Evolutionary conservation across 192 early-diverging fungal species (phyloP), one percentile per base, ranked within the genome.

Genomic region (Backusella tarrabulga): DNA sequence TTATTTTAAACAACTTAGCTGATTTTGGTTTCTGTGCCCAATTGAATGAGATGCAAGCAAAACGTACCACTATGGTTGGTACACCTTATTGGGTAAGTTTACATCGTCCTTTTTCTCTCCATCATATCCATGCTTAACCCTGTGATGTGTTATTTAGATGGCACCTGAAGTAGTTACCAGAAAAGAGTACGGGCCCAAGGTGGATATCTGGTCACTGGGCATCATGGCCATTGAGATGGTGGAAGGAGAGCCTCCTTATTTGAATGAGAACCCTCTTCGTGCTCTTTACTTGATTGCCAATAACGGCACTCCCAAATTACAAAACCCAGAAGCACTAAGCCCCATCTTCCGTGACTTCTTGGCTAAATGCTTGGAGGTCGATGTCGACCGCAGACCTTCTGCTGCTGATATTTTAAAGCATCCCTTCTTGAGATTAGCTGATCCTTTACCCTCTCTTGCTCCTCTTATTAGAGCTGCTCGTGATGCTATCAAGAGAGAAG

Each of bases 1-100:
- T 73, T 52, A 29, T 78, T 67, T 72, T 54, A 41, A 3, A 44
- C 14, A 29, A 52, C 11, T n/a, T 73, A 82, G 80, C 92, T 68
- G 95, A 96, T 83, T 96, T 96, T 85, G 95, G 95, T 2, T 96
- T 95, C 81, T 96, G 93, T 75, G 95, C 95, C 8, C 91, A 93
- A 80, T 87, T 96, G 35, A 89, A 89, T 14, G 93, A 91, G 75
- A 89, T 85, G 73, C 88, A 90, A 77, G 86, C 88, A 67, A 95
- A 94, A 79, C 88, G 94, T 34, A 91, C 91, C 11, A 95, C 91
- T 3, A 92, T 93, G 88, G 93, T 90, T 6, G 94, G 87, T 35
- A 95, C 94, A 23, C 93, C 95, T 29, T 96, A 93, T 85, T 95
- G 95, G 95, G 79, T 80, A 80, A 80, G 69, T 42, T 2, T 34